Evolutionary conservation across 306 rosid genomes (phyloP).

Genomic region (apple (Malus domestica)): DNA sequence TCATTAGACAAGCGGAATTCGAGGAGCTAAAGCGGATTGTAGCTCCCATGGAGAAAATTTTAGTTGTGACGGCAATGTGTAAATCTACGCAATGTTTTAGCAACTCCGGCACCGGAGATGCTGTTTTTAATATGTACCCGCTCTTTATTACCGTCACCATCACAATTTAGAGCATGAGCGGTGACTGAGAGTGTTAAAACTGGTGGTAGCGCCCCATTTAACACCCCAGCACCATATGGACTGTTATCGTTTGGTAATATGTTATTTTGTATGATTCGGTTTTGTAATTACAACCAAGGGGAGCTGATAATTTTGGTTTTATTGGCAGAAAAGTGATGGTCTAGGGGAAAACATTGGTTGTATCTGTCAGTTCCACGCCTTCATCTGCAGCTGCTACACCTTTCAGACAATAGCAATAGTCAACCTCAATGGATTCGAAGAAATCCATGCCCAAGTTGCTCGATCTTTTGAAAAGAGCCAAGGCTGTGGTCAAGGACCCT

Average conservation of each 20-base stretch:
- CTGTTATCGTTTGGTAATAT: background rate
- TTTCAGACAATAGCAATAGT: background rate
- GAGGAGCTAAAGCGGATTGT: too few relatives aligned
- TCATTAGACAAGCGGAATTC: too few relatives aligned
- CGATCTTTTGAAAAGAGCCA: background rate
- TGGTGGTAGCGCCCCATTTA: too few relatives aligned
- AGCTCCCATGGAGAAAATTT: too few relatives aligned
- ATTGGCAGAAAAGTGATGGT: background rate
- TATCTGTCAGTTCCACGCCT: background rate
- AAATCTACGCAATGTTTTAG: too few relatives aligned
- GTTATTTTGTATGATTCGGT: background rate
- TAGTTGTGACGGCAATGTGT: too few relatives aligned
- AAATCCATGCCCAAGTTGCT: background rate
- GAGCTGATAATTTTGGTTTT: background rate
- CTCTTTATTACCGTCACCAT: too few relatives aligned
- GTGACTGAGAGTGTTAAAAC: too few relatives aligned
- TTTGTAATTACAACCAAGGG: background rate
- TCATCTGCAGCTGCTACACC: background rate
- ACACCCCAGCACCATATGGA: too few relatives aligned
- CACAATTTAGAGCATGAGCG: too few relatives aligned
- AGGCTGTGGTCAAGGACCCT: background rate
- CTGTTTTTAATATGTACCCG: too few relatives aligned
- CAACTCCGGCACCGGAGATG: too few relatives aligned
- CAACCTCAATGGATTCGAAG: background rate
- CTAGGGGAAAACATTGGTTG: background rate